Base-by-base conservation (phyloP, 2,329 filamentous ascomycete genomes). In the Fusarium humuli region DNA sequence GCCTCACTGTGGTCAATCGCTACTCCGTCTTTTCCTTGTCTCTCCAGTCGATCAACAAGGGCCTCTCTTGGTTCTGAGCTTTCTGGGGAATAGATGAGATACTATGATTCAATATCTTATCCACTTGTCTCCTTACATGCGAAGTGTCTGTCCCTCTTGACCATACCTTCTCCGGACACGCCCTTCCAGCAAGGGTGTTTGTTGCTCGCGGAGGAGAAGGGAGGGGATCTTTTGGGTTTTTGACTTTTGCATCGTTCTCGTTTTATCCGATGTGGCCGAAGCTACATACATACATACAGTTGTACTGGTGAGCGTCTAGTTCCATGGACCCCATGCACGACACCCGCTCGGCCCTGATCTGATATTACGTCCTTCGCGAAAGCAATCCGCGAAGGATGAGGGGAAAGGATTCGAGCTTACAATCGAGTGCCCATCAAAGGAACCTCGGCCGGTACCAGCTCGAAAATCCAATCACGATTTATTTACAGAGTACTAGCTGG, bases 261-360 rank as follows among this genome's bases (percentile, higher is more conserved):
- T 65, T 70, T 70, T 68, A 70, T 69, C 67, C 67, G 67, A 61
- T 29, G 42, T 53, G 44, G 30, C 62, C 48, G 48, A 53, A 34
- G 29, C 29, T 32, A 32, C 42, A 16, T 56, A 22, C 37, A 25
- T 48, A 48, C 27, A 34, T 40, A 32, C 40, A 59, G 46, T 47
- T 32, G 44, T 34, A 42, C 49, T 65, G 67, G 64, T 60, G 42
- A 48, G 25, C 52, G 47, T 54, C 16, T 65, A 56, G 48, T 63
- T 45, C 32, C 27, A 57, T 47, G 44, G 49, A 18, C 34, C 47
- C 44, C 42, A 65, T 57, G 57, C 57, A 63, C 49, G 32, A 55
- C 58, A 67, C 47, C 58, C 54, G 65, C 60, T 65, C n/a, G 50
- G 48, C 59, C 65, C 62, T 70, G 67, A 70, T 70, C 67, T 70